Conservation (phyloP, 1,284 basidiomycete genomes). For the Coniferiporia weirii region DNA sequence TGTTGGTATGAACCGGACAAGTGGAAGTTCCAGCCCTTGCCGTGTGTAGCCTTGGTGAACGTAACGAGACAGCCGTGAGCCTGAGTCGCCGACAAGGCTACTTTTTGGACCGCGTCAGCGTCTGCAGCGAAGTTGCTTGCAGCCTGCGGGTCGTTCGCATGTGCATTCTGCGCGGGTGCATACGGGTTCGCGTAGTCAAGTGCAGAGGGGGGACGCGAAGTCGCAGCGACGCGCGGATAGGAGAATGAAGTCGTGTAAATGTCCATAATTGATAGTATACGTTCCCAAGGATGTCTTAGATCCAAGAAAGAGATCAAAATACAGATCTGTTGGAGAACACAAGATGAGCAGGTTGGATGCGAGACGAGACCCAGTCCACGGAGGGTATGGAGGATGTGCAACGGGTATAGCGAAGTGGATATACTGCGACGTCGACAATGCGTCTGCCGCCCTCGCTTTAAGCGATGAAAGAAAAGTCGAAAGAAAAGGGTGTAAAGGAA, state of each 20-base stretch:
- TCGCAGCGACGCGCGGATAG: constrained; percentile 75
- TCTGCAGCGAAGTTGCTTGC: constrained; percentile 37
- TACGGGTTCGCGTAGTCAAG: constrained; percentile 54
- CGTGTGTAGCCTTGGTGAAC: constrained; percentile 69
- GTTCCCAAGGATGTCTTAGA: neutral
- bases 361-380: neutral
- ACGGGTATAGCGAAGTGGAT: constrained; percentile 19
- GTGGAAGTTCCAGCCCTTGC: constrained; percentile 81
- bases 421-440: constrained; percentile 11
- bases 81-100: constrained; percentile 74
- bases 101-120: constrained; percentile 74
- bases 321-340: constrained; percentile 2
- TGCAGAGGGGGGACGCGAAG: constrained; percentile 48
- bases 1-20: constrained; percentile 89
- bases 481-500: constrained; percentile 28
- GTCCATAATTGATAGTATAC: constrained; percentile 56
- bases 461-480: constrained; percentile 23
- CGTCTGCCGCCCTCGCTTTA: constrained; percentile 5
- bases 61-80: constrained; percentile 79
- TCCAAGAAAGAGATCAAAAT: constrained; percentile 5
- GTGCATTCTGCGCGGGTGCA: constrained; percentile 28
- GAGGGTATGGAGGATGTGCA: constrained; percentile 14
- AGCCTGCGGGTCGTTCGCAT: constrained; percentile 26
- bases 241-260: constrained; percentile 91
- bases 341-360: neutral